phyloP scores from a whole-genome alignment of 2,329 filamentous ascomycete species.

The Nothophoma quercina region DNA sequence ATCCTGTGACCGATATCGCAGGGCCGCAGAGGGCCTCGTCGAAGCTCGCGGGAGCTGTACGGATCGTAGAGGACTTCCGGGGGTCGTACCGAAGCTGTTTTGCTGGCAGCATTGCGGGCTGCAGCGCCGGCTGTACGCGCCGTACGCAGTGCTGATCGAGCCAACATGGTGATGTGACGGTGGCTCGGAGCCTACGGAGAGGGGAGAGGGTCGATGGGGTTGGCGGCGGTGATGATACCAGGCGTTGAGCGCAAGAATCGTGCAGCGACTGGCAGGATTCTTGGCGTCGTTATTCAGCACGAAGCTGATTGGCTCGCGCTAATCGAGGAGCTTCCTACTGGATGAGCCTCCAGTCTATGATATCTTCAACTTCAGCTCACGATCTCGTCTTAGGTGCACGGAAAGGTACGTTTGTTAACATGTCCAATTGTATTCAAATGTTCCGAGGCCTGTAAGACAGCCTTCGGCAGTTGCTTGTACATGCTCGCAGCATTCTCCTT shows the following conservation, averaged over 20 bases:
- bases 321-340: not conserved
- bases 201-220: conserved; percentile 47
- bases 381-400: not conserved
- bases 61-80: conserved; percentile 34
- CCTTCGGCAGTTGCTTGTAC: not conserved
- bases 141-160: conserved; percentile 88
- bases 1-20: conserved; percentile 21
- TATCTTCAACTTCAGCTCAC: conserved; percentile 12
- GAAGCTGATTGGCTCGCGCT: conserved; percentile 4
- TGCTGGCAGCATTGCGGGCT: conserved; percentile 69
- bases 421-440: not conserved
- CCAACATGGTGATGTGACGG: conserved; percentile 76
- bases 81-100: conserved; percentile 56
- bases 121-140: conserved; percentile 83
- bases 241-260: conserved; percentile 21
- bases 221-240: conserved; percentile 42
- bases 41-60: conserved; percentile 40
- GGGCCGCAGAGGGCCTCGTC: conserved; percentile 29
- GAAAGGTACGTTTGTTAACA: not conserved
- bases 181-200: conserved; percentile 47
- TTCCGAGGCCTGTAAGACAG: not conserved
- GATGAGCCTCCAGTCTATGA: conserved; percentile 5
- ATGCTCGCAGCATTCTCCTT: not conserved
- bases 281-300: conserved; percentile 10
- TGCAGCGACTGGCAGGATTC: conserved; percentile 1